Percentiles rank a stretch among this genome's conserved stretches.
phyloP scores from a whole-genome alignment of 192 early-diverging fungal genomes.

The Coemansia guatemalensis region DNA sequence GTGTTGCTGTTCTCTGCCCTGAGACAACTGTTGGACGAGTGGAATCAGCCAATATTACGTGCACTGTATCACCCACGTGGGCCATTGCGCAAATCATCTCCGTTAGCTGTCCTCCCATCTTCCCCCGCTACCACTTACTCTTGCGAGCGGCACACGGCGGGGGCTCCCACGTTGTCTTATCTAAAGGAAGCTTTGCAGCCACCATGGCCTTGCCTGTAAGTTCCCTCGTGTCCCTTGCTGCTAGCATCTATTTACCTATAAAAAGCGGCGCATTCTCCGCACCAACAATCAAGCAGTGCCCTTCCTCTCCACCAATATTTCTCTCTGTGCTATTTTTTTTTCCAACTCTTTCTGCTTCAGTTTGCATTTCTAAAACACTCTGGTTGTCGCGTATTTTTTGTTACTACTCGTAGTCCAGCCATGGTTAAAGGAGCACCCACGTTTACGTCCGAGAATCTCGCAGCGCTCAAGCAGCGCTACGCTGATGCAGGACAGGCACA shows the following conservation, averaged over 20 bases:
- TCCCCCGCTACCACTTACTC: too few relatives aligned
- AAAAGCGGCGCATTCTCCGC: background rate
- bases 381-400: too few relatives aligned
- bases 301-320: constrained; percentile 2
- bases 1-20: too few relatives aligned
- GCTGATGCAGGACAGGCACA: constrained; percentile 80
- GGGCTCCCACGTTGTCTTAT: constrained; percentile 1
- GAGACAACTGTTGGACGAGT: too few relatives aligned
- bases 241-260: background rate
- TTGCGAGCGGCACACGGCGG: too few relatives aligned
- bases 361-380: too few relatives aligned
- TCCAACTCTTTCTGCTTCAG: background rate
- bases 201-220: background rate
- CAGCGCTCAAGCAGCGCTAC: constrained; percentile 61
- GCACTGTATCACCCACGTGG: too few relatives aligned
- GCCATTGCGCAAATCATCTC: too few relatives aligned
- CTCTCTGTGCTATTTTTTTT: background rate
- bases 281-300: background rate
- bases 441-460: constrained; percentile 49
- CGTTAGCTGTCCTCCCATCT: too few relatives aligned
- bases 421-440: constrained; percentile 49
- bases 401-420: constrained; percentile 1
- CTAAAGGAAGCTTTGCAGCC: background rate
- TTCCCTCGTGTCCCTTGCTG: background rate
- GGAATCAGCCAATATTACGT: too few relatives aligned